Base-by-base conservation (phyloP, 2,329 filamentous ascomycete genomes). In the Fusarium fracticaudum region DNA sequence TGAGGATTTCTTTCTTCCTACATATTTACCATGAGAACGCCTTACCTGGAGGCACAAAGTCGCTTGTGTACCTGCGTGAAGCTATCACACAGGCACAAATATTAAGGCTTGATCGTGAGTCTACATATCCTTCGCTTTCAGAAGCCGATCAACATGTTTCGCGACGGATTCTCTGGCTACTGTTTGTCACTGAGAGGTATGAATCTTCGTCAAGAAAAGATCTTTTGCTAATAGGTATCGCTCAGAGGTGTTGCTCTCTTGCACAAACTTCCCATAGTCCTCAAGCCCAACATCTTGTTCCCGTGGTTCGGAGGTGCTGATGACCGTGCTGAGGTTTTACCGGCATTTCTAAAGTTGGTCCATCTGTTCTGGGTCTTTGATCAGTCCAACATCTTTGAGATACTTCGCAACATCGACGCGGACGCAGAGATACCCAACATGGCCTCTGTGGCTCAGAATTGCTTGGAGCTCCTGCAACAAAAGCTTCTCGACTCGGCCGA, bases 21-120 rank as follows among this genome's bases (percentile, higher is more conserved):
- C 87, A 88, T 72, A 84, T 87, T 17, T 87, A 87, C 60, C 83
- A 87, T 70, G 86, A 88, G 74, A 88, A 88, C 60, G 82, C 84
- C 64, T 72, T 80, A 15, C 81, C 85, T 0, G 86, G 86, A 7
- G 85, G 86, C 2, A 81, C 80, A 5, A 84, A 84, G 58, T 87
- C 86, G 5, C 78, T 87, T 12, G 74, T 88, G 14, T 86, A 86
- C 69, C 74, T 88, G 12, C 81, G 87, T 11, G 86, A 88, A 67
- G 85, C 86, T 11, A 85, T 88, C n/a, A 86, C 86, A 0, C 79
- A 87, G 29, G 86, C 86, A 4, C 87, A 88, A 69, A 84, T 88
- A 50, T 81, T 87, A 73, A 80, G 84, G 2, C 78, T 88, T 10
- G 85, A 88, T 58, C 82, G 84, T 17, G 83, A 86, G 55, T 81